phyloP scores from a whole-genome alignment of 768 basidiomycete genomes.

The Fomitopsis serialis region DNA sequence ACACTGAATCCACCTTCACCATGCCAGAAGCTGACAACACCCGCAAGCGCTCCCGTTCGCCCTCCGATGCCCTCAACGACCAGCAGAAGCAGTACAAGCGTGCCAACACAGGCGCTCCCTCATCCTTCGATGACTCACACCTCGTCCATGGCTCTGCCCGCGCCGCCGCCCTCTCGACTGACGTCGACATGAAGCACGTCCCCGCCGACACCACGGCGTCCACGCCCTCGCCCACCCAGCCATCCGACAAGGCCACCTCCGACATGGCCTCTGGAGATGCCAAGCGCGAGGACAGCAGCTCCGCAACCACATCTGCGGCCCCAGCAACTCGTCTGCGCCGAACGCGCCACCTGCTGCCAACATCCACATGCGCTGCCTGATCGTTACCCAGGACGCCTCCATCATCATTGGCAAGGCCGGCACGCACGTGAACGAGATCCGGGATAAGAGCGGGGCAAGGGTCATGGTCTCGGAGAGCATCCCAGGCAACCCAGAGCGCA shows the following conservation, averaged over 20 bases:
- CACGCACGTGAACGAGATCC: slow-evolving; percentile 95
- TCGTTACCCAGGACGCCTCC: slow-evolving; percentile 98
- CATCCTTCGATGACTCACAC: slow-evolving; percentile 55
- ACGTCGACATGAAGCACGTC: slow-evolving; percentile 62
- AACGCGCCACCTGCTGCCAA: slow-evolving; percentile 63
- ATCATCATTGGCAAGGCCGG: slow-evolving; percentile 98
- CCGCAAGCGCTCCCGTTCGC: slow-evolving; percentile 84
- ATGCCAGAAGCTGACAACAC: slow-evolving; percentile 85
- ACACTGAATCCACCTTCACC: slow-evolving; percentile 34
- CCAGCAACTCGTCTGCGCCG: slow-evolving; percentile 44
- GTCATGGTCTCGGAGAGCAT: slow-evolving; percentile 99
- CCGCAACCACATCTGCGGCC: slow-evolving; percentile 44
- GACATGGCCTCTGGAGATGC: slow-evolving; percentile 26
- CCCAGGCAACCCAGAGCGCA: slow-evolving; percentile 98
- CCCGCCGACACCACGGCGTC: slow-evolving; percentile 44
- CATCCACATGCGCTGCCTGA: slow-evolving; percentile 97
- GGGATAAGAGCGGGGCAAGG: slow-evolving; percentile 94
- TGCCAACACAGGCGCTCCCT: slow-evolving; percentile 71
- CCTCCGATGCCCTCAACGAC: slow-evolving; percentile 76
- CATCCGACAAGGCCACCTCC: slow-evolving; percentile 28
- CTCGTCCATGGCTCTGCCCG: slow-evolving; percentile 35
- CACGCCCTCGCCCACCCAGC: slow-evolving; percentile 54
- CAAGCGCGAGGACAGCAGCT: slow-evolving; percentile 31
- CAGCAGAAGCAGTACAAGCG: slow-evolving; percentile 78
- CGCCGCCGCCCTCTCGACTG: slow-evolving; percentile 33